These are phyloP conservation scores for Sporothrix phasma DNA, from an alignment of 2,329 filamentous ascomycete species.

Conservation along the genomic window DNA sequence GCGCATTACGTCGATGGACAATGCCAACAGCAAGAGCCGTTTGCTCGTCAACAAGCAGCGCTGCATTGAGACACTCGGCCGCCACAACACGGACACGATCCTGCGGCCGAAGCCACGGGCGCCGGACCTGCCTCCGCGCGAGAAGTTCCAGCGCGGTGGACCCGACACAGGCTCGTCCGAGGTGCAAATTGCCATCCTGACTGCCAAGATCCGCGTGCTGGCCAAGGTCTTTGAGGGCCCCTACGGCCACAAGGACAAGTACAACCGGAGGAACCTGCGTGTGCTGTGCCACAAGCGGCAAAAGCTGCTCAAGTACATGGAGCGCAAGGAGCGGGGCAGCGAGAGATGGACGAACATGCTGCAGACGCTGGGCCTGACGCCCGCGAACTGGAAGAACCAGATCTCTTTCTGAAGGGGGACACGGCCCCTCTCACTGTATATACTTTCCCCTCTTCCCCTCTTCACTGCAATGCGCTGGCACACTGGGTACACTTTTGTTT, in stretches of 20 bases:
- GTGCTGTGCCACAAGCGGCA: conserved; percentile 81
- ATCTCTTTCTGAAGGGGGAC: conserved; percentile 47
- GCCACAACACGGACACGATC: conserved; percentile 71
- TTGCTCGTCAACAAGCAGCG: conserved; percentile 74
- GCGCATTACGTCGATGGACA: conserved; percentile 68
- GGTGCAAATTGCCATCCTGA: conserved; percentile 95
- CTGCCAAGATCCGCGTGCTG: conserved; percentile 80
- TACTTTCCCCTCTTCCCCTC: neutral
- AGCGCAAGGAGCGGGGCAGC: conserved; percentile 81
- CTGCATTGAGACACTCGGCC: conserved; percentile 79
- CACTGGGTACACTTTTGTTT: neutral
- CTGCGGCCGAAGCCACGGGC: conserved; percentile 54
- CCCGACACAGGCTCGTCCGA: conserved; percentile 91
- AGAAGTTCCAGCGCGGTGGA: conserved; percentile 53
- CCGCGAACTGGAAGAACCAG: conserved; percentile 83
- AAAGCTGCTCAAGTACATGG: conserved; percentile 77
- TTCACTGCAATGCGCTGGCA: neutral
- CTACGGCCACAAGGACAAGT: conserved; percentile 72
- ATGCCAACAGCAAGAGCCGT: conserved; percentile 68
- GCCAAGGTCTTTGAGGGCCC: conserved; percentile 59
- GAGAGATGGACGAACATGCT: conserved; percentile 83
- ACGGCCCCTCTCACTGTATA: conserved; percentile 1
- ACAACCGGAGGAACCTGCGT: conserved; percentile 85
- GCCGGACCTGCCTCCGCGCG: conserved; percentile 31
- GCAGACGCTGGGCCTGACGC: conserved; percentile 71